Conservation (phyloP, 2,329 filamentous ascomycete genomes). For the Trichoderma breve region DNA sequence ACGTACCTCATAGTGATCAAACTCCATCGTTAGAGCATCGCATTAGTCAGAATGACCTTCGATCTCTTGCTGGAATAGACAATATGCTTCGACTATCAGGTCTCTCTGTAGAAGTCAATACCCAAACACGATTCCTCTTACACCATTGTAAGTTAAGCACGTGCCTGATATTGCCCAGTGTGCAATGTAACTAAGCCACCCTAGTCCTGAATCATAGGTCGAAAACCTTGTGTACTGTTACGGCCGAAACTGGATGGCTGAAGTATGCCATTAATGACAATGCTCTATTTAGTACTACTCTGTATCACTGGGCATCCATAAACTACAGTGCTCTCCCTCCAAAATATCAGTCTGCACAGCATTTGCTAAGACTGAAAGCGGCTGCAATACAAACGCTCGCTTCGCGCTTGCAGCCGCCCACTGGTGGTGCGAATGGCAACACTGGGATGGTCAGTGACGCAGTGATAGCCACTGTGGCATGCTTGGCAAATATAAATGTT, state of each 20-base stretch:
- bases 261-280: not conserved
- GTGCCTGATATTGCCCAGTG: not conserved
- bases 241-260: constrained; percentile 2
- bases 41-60: not conserved
- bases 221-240: constrained; percentile 1
- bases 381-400: not conserved
- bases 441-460: not conserved
- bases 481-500: not conserved
- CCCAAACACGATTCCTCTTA: not conserved
- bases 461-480: not conserved
- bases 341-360: not conserved
- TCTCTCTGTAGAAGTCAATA: not conserved
- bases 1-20: not conserved
- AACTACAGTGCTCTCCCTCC: not conserved
- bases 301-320: not conserved
- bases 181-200: not conserved
- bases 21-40: not conserved
- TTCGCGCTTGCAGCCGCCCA: not conserved
- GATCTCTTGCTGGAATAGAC: not conserved
- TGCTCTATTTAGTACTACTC: not conserved
- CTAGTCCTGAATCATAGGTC: not conserved
- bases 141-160: not conserved
- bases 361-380: not conserved
- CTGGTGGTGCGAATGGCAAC: not conserved
- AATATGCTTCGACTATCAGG: not conserved